Evolutionary conservation across 2,329 filamentous ascomycete species (phyloP), one percentile per base, ranked within the genome.

Genomic region (Pestalotiopsis sp.): DNA sequence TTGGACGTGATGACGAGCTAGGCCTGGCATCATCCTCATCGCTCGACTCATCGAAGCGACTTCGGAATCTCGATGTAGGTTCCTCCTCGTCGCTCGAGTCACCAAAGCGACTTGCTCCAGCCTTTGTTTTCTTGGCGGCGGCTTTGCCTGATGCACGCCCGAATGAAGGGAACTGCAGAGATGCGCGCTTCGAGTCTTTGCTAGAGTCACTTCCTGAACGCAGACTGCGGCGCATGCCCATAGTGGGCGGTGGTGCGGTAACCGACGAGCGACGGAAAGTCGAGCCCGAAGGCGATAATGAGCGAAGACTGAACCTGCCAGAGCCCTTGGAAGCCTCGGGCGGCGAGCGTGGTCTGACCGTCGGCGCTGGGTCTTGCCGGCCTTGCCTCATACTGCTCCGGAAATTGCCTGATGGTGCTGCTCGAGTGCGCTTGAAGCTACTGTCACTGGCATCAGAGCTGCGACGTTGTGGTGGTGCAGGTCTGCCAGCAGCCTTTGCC

Each of bases 351-450:
- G 79, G 38, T n/a, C 39, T 36, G 31, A 36, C 7, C 11, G 39
- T 78, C 9, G 76, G 72, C 17, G 81, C 78, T 23, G 82, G 77
- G 31, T 80, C 76, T 31, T 52, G 45, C 17, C 45, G 77, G 27
- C 79, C 76, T 12, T 80, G 81, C 69, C 94, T 87, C 92, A 97
- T 93, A 1, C 92, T 93, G 65, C 85, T 87, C 68, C 91, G 90
- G 84, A 97, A 93, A 1, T 85, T 84, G 58, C 84, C 79, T 55
- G 80, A 80, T 5, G 79, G 76, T 65, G 81, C 77, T 49, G 86
- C 81, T 70, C 87, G 86, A 58, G 83, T 80, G 36, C 93, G 91
- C 75, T 88, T 92, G 82, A 97, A 97, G 77, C 93, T 97, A 80
- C 93, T 97, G 59, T 93, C 91, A 74, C 91, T 93, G 36, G 87